Evolutionary conservation across 2,329 filamentous ascomycete genomes (phyloP).

Genomic region (Cryphonectria radicalis): DNA sequence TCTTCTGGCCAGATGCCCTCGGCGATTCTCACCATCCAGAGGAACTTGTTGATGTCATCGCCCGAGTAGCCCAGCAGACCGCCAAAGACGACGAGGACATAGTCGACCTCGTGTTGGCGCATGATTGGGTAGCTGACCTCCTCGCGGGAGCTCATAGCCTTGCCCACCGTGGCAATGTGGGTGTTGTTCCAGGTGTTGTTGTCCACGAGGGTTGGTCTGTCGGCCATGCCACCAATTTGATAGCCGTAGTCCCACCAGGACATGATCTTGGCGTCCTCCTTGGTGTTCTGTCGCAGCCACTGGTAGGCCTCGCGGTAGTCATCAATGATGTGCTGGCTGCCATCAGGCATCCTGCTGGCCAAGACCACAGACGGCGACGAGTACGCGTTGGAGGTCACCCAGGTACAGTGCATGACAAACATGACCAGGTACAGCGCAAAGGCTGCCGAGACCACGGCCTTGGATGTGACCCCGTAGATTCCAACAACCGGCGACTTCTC

Average conservation of each 20-base stretch:
- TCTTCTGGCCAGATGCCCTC: conserved; percentile 99
- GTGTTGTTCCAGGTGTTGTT: conserved; percentile 99
- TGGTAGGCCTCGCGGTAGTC: conserved; percentile 99
- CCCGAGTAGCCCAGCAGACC: conserved; percentile 95
- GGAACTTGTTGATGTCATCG: conserved; percentile 99
- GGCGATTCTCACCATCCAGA: conserved; percentile 99
- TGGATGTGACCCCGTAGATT: conserved; percentile 81
- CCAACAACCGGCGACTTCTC: conserved; percentile 76
- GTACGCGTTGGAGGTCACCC: conserved; percentile 99
- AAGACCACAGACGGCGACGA: conserved; percentile 97
- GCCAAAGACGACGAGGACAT: conserved; percentile 96
- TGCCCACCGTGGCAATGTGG: conserved; percentile 97
- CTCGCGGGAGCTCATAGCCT: conserved; percentile 96
- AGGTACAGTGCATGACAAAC: conserved; percentile 97
- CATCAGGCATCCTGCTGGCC: conserved; percentile 89
- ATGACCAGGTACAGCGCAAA: conserved; percentile 82
- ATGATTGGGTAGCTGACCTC: conserved; percentile 99
- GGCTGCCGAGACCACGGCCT: conserved; percentile 73
- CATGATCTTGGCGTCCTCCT: conserved; percentile 96
- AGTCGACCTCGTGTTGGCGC: conserved; percentile 97
- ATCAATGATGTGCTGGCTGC: conserved; percentile 97
- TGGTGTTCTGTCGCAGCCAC: conserved; percentile 97
- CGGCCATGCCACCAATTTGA: conserved; percentile 99
- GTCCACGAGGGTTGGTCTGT: conserved; percentile 94
- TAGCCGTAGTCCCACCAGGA: conserved; percentile 99